A percentile compares a stretch with the other conserved stretches of the same genome.
Evolutionary conservation across 768 basidiomycete species (phyloP).

Genomic region (Russula sp.): DNA sequence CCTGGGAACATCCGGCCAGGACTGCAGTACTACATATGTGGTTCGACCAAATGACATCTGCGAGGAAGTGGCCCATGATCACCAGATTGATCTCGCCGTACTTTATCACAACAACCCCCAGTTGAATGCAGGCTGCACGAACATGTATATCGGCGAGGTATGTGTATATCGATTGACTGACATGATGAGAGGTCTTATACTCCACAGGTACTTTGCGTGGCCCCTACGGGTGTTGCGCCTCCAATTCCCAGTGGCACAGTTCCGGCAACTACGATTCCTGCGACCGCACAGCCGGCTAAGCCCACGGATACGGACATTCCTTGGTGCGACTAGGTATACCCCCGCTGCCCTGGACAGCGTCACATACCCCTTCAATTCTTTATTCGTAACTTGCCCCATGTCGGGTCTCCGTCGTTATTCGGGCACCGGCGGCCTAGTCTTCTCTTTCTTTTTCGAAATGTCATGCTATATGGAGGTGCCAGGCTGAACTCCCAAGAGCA

Average conservation of each 20-base stretch:
- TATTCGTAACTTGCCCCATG: neutral
- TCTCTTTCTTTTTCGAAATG: neutral
- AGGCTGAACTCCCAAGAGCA: neutral
- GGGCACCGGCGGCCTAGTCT: neutral
- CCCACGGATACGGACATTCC: neutral
- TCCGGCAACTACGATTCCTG: neutral
- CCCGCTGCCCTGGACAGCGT: neutral
- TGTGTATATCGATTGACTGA: constrained; percentile 20
- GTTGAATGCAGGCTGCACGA: constrained; percentile 45
- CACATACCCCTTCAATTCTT: neutral
- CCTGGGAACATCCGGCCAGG: constrained; percentile 50
- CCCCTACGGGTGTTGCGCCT: neutral
- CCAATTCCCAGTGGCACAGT: neutral
- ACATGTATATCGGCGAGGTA: constrained; percentile 75
- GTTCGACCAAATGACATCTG: constrained; percentile 55
- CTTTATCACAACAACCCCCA: constrained; percentile 71
- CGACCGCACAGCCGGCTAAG: neutral
- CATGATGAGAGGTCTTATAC: neutral
- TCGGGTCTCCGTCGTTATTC: neutral
- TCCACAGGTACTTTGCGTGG: constrained; percentile 5
- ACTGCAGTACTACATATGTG: constrained; percentile 56
- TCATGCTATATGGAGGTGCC: neutral
- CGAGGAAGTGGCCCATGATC: constrained; percentile 34
- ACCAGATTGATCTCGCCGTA: constrained; percentile 44
- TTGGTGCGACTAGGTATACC: constrained; percentile 7